A percentile compares a stretch with the other conserved stretches of the same genome.
Conservation (phyloP, 2,329 filamentous ascomycete genomes). For the Neofusicoccum sp. region DNA sequence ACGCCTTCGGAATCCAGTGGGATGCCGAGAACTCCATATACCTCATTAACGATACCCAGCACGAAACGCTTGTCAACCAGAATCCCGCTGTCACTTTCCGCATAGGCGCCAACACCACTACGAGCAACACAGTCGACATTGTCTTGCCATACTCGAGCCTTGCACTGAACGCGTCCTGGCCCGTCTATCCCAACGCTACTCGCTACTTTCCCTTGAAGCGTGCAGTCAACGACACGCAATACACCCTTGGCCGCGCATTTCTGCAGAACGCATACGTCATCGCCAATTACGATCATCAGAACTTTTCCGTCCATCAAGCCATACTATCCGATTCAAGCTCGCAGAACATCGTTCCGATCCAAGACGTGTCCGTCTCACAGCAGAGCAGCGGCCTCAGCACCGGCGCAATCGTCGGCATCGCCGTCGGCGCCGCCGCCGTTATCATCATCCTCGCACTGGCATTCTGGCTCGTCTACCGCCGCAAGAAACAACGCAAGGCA, state of each 20-base stretch:
- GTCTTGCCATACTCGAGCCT: slow-evolving; percentile 40
- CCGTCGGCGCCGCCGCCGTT: slow-evolving; percentile 24
- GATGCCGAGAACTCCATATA: slow-evolving; percentile 36
- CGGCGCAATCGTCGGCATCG: slow-evolving; percentile 29
- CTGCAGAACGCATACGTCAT: slow-evolving; percentile 43
- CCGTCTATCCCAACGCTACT: slow-evolving; percentile 24
- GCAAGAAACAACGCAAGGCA: slow-evolving; percentile 9
- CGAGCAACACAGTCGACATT: slow-evolving; percentile 30
- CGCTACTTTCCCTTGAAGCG: slow-evolving; percentile 40
- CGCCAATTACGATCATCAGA: slow-evolving; percentile 34
- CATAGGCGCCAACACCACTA: slow-evolving; percentile 27
- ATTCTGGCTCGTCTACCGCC: slow-evolving; percentile 21
- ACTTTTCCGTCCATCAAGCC: slow-evolving; percentile 52
- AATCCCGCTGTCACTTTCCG: slow-evolving; percentile 35
- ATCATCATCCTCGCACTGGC: slow-evolving; percentile 20
- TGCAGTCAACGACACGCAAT: slow-evolving; percentile 38
- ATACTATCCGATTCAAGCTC: slow-evolving; percentile 46
- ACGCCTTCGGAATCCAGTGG: slow-evolving; percentile 39
- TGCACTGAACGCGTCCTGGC: slow-evolving; percentile 30
- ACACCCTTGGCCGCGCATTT: slow-evolving; percentile 40
- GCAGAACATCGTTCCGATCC: slow-evolving; percentile 38
- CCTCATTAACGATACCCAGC: slow-evolving; percentile 38
- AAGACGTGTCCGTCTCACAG: slow-evolving; percentile 4
- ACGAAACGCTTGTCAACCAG: slow-evolving; percentile 27
- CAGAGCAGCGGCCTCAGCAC: slow-evolving; percentile 20